Evolutionary conservation across 2,329 filamentous ascomycete genomes (phyloP).

Genomic region (Alternaria ventricosa): DNA sequence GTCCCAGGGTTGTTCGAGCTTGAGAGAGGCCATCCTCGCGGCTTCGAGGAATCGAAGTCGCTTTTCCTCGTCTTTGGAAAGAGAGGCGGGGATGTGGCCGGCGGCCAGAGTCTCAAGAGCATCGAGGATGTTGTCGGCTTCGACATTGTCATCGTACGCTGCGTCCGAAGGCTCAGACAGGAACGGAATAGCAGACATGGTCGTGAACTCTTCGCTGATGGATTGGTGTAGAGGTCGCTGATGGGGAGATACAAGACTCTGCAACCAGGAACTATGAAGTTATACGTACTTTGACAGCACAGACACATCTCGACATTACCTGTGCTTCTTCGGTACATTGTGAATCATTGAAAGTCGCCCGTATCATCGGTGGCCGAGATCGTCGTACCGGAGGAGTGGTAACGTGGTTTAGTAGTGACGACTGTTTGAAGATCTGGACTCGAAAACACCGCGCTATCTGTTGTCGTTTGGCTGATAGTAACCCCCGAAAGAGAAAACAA

Average conservation of each 20-base stretch:
- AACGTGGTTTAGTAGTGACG: neutral
- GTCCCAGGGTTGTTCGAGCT: conserved; percentile 9
- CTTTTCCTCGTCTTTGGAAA: conserved; percentile 3
- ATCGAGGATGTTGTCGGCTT: conserved; percentile 2
- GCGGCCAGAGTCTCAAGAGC: conserved; percentile 2
- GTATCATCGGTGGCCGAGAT: neutral
- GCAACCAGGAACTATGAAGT: neutral
- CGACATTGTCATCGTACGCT: neutral
- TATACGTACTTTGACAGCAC: neutral
- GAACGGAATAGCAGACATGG: neutral
- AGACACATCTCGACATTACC: neutral
- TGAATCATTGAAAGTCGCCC: neutral
- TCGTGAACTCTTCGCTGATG: neutral
- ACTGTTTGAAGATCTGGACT: neutral
- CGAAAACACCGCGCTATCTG: neutral
- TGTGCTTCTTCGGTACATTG: neutral
- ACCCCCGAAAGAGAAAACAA: conserved; percentile 1
- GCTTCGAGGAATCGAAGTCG: conserved; percentile 7
- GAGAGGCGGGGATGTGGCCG: neutral
- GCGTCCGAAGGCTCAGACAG: neutral
- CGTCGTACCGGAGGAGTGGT: conserved; percentile 3
- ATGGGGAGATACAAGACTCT: neutral
- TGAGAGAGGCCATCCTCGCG: conserved; percentile 5
- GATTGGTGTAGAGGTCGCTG: neutral
- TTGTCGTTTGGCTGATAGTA: neutral